A percentile compares a stretch with the other conserved stretches of the same genome.
Conservation (phyloP, 2,329 filamentous ascomycete species). For the Ophiostoma quercus region DNA sequence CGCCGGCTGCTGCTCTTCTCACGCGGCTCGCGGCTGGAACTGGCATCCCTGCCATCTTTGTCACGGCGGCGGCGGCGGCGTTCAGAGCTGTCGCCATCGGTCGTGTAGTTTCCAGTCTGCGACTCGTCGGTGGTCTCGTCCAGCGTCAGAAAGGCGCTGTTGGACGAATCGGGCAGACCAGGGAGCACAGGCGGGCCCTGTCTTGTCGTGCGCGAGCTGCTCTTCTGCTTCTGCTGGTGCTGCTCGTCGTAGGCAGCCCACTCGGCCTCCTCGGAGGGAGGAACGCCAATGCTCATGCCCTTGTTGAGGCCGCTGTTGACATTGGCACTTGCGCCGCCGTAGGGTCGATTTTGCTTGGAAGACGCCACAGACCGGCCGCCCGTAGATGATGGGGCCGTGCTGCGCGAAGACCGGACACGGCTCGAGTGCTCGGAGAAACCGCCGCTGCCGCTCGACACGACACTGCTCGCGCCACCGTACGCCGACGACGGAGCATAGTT, state of each 20-base stretch:
- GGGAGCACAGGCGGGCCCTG: not conserved
- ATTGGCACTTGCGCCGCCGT: not conserved
- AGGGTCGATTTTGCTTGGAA: not conserved
- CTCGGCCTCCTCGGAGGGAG: constrained; percentile 31
- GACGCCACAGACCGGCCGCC: not conserved
- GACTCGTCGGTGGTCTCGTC: constrained; percentile 31
- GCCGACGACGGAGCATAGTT: constrained; percentile 14
- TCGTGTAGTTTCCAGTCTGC: constrained; percentile 28
- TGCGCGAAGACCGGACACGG: not conserved
- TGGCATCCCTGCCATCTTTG: constrained; percentile 14
- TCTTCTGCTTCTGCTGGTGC: constrained; percentile 12
- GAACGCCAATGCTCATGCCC: constrained; percentile 26
- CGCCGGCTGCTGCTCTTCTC: constrained; percentile 17
- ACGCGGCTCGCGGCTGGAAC: constrained; percentile 4
- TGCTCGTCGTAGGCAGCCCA: constrained; percentile 24
- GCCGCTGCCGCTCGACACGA: constrained; percentile 31
- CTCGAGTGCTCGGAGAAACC: not conserved
- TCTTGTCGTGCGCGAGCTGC: not conserved
- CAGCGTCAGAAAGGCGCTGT: constrained; percentile 29
- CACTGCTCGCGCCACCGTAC: constrained; percentile 11
- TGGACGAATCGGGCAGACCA: not conserved
- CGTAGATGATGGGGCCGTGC: not conserved
- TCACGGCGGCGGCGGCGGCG: constrained; percentile 24
- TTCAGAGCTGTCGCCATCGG: constrained; percentile 28
- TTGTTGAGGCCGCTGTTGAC: not conserved